Evolutionary conservation across 1,139 yeast species (phyloP).

Genomic region (Blastobotrys capitulatus): DNA sequence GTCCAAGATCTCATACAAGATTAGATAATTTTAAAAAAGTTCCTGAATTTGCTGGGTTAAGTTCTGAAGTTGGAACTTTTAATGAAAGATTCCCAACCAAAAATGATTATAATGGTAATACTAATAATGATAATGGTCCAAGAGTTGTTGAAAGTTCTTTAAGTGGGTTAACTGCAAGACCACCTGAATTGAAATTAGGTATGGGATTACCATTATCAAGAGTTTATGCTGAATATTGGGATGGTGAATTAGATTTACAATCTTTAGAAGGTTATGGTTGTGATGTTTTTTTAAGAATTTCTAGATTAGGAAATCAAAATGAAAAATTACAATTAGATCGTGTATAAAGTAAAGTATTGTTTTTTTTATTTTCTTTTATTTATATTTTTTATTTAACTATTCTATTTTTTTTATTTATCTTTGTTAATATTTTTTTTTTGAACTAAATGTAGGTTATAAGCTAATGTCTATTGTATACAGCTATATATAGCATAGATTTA

Average conservation of each 20-base stretch:
- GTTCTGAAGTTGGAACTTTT: constrained; percentile 20
- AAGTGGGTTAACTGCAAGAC: constrained; percentile 56
- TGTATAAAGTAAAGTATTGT: constrained; percentile 39
- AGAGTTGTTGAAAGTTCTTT: constrained; percentile 37
- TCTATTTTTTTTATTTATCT: too few species aligned
- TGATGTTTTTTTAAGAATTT: constrained; percentile 74
- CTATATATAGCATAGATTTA: too few species aligned
- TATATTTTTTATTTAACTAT: background rate
- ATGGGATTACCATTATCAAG: constrained; percentile 88
- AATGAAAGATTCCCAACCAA: constrained; percentile 13
- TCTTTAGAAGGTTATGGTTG: constrained; percentile 88
- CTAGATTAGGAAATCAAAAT: constrained; percentile 67
- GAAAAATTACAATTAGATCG: constrained; percentile 66
- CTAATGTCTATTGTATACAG: too few species aligned
- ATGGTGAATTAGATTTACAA: constrained; percentile 76
- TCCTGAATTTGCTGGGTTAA: constrained; percentile 37
- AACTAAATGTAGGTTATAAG: too few species aligned
- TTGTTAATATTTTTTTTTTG: background rate
- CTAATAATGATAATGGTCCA: background rate
- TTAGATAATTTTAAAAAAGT: constrained; percentile 31
- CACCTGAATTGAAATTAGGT: constrained; percentile 70
- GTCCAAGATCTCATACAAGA: constrained; percentile 28
- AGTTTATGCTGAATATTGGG: constrained; percentile 95
- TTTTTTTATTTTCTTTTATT: background rate
- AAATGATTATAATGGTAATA: background rate